Conservation (phyloP, 495 filamentous ascomycete species). For the Pseudomonodictys pantanalensis region DNA sequence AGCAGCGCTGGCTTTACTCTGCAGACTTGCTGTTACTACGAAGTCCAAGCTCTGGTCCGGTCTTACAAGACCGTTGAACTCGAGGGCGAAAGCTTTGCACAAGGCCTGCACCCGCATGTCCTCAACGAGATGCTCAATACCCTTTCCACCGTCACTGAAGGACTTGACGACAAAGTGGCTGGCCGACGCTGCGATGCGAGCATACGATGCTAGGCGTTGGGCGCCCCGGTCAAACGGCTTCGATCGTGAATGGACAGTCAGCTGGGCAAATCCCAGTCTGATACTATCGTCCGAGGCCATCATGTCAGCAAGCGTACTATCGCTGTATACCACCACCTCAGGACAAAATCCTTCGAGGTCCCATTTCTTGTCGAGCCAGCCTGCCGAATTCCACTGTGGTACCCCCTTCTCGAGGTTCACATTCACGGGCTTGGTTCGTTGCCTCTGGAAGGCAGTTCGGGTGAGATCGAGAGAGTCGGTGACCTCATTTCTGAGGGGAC, state of each 20-base stretch:
- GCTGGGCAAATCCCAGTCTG: conserved; percentile 29
- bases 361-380: conserved; percentile 39
- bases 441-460: not conserved
- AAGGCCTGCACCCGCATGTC: conserved; percentile 42
- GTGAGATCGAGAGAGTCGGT: not conserved
- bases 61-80: conserved; percentile 40
- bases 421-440: not conserved
- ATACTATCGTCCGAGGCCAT: conserved; percentile 36
- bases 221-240: conserved; percentile 40
- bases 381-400: conserved; percentile 34
- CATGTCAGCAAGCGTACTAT: conserved; percentile 35
- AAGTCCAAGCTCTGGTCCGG: conserved; percentile 38
- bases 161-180: conserved; percentile 40
- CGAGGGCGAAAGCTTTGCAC: conserved; percentile 44
- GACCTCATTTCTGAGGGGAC: too few relatives aligned
- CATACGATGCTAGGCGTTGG: conserved; percentile 38
- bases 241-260: conserved; percentile 34
- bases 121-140: conserved; percentile 36
- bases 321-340: conserved; percentile 22
- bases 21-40: conserved; percentile 38
- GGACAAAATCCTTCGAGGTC: conserved; percentile 36
- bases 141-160: conserved; percentile 31
- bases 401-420: conserved; percentile 22
- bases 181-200: conserved; percentile 32
- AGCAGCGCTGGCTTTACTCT: conserved; percentile 20